These are phyloP conservation scores for Lactifluus volemus DNA, from an alignment of 768 basidiomycete species.

Conservation along the genomic window DNA sequence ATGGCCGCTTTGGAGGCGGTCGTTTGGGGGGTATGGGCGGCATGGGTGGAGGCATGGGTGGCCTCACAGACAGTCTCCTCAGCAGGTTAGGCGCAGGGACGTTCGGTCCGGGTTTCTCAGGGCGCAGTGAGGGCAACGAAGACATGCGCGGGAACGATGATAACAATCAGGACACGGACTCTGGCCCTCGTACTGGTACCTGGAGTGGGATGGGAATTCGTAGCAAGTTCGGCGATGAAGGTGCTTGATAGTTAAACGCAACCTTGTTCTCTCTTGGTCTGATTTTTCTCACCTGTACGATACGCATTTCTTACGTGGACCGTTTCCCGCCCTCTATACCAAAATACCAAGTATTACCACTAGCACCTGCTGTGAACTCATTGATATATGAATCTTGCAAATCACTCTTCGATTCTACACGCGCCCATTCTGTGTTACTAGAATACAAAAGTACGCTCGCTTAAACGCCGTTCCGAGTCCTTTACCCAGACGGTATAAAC, in stretches of 20 bases:
- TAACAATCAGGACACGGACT: not conserved
- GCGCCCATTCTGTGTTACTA: too few species aligned
- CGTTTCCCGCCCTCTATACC: not conserved
- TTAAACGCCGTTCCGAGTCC: too few species aligned
- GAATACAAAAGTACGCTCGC: too few species aligned
- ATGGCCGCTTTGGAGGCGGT: not conserved
- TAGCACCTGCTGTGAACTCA: too few species aligned
- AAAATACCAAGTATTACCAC: not conserved
- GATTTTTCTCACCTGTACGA: not conserved
- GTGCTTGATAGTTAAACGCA: not conserved
- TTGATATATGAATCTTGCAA: too few species aligned
- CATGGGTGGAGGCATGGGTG: not conserved
- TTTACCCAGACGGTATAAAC: slow-evolving; percentile 83
- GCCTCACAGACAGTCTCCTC: not conserved
- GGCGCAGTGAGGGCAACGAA: not conserved
- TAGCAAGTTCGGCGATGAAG: not conserved
- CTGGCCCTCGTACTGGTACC: not conserved
- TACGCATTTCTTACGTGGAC: not conserved
- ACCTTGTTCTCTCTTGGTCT: too few species aligned
- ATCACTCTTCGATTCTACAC: too few species aligned
- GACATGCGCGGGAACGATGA: not conserved
- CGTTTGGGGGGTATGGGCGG: not conserved
- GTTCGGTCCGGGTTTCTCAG: not conserved
- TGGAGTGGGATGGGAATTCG: slow-evolving; percentile 12
- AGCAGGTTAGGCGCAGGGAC: not conserved